Base-by-base conservation (phyloP, 2,329 filamentous ascomycete genomes). In the Fusarium lateritium region DNA sequence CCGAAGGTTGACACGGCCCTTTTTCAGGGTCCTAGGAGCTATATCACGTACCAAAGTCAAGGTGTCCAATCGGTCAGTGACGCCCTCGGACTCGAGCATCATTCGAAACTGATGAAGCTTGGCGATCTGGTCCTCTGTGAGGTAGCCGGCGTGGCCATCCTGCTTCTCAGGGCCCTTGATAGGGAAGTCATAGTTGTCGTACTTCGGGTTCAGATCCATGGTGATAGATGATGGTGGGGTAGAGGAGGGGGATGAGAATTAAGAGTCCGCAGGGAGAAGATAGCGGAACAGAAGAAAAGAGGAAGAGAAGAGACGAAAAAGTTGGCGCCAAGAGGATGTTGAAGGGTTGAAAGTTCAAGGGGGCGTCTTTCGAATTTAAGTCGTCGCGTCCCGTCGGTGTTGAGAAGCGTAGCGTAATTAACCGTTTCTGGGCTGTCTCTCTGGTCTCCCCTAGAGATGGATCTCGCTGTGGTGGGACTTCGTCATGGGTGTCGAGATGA, bases 181-280 rank as follows among this genome's bases (percentile, higher is more conserved):
- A 68, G 96, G 96, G 85, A 89, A 98, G 82, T 98, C 94, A 82
- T 96, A 98, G 85, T 97, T 81, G 84, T 98, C 96, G 86, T 98
- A 97, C 84, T 97, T 98, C 79, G 93, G 87, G 82, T 97, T 71
- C 58, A 94, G 79, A 79, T 88, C 83, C 83, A 89, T 84, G 76
- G 78, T 79, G 76, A 66, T 47, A 43, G 60, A 38, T 67, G 42
- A 64, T 72, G 72, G 70, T 73, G 73, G 72, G 71, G 72, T 67
- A 69, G 47, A 51, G 21, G 62, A 50, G 47, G 51, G 54, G 49
- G 43, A 59, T 44, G 22, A 45, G 31, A 44, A 63, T 42, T 31
- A 53, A 57, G 46, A 61, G 62, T 56, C 65, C 55, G 44, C 56
- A 54, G 50, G 28, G 9, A 33, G 42, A 40, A 57, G 42, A 47